These are phyloP conservation scores for Verbena officinalis DNA, from an alignment of 257 asterid genomes.

Conservation along the genomic window DNA sequence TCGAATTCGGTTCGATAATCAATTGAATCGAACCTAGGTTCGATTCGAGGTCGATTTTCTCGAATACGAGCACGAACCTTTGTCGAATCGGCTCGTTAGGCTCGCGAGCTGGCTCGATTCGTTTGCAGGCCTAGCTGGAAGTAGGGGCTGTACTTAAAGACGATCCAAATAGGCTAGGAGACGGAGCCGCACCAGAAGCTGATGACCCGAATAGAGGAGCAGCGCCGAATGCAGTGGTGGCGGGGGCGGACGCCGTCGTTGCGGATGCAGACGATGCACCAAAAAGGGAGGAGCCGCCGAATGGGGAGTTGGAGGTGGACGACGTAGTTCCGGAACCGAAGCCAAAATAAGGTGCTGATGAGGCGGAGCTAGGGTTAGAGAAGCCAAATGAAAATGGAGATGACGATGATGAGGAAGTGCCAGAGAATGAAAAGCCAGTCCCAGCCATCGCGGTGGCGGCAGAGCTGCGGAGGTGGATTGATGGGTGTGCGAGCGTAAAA, in stretches of 20 bases:
- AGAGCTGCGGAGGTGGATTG: slow-evolving; percentile 18
- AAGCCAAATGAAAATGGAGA: slow-evolving; percentile 37
- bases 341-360: slow-evolving; percentile 47
- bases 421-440: slow-evolving; percentile 49
- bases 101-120: no score
- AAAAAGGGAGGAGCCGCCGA: slow-evolving; percentile 32
- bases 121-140: slow-evolving; percentile 25
- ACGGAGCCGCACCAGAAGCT: slow-evolving; percentile 35
- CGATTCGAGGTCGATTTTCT: no score
- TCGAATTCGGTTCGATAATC: slow-evolving; percentile 21
- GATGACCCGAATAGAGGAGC: slow-evolving; percentile 41
- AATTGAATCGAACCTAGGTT: no score
- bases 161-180: slow-evolving; percentile 38
- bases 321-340: slow-evolving; percentile 41
- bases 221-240: slow-evolving; percentile 20
- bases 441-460: slow-evolving; percentile 58
- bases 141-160: slow-evolving; percentile 32
- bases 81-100: no score
- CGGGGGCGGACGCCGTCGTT: slow-evolving; percentile 32
- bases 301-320: slow-evolving; percentile 27
- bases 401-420: slow-evolving; percentile 39
- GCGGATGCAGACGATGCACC: slow-evolving; percentile 30
- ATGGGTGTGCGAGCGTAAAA: slow-evolving; percentile 12
- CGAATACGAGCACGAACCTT: no score
- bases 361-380: slow-evolving; percentile 46